These are phyloP conservation scores for Thoreauomyces humboldtii DNA, from an alignment of 192 early-diverging fungal species.

Conservation along the genomic window DNA sequence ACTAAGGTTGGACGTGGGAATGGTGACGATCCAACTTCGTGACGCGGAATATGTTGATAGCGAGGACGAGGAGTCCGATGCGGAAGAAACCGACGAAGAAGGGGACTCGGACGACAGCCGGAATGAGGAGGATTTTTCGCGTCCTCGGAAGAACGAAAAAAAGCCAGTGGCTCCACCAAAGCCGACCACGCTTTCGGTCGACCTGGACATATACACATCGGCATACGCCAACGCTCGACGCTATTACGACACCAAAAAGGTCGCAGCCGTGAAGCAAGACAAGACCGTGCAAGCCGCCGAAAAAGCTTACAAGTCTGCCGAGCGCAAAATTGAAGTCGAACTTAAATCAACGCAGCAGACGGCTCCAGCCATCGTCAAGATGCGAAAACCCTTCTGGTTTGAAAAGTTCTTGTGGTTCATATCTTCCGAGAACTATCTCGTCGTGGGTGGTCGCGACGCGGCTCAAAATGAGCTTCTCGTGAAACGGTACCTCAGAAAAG, in stretches of 20 bases:
- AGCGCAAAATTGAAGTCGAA: constrained; percentile 83
- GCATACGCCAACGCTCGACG: constrained; percentile 87
- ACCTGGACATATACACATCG: constrained; percentile 84
- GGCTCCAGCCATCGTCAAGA: constrained; percentile 75
- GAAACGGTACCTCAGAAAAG: constrained; percentile 60
- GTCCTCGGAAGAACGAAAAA: constrained; percentile 3
- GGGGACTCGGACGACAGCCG: constrained; percentile 44
- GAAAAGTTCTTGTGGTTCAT: constrained; percentile 98
- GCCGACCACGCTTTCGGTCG: constrained; percentile 50
- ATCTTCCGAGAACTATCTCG: constrained; percentile 85
- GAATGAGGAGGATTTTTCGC: constrained; percentile 26
- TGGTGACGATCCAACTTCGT: constrained; percentile 68
- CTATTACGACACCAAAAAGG: constrained; percentile 84
- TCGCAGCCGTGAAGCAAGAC: constrained; percentile 81
- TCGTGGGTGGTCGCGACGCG: constrained; percentile 90
- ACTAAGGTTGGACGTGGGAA: constrained; percentile 77
- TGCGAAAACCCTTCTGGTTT: constrained; percentile 95
- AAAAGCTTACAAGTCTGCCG: constrained; percentile 87
- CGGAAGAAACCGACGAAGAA: constrained; percentile 56
- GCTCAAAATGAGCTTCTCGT: constrained; percentile 92
- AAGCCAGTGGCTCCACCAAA: neutral
- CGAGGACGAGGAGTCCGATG: constrained; percentile 40
- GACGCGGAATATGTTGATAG: constrained; percentile 29
- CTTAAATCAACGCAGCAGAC: constrained; percentile 68
- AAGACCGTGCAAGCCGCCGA: constrained; percentile 83